phyloP scores from a whole-genome alignment of 306 rosid species.

The Cicer chorassanicum region DNA sequence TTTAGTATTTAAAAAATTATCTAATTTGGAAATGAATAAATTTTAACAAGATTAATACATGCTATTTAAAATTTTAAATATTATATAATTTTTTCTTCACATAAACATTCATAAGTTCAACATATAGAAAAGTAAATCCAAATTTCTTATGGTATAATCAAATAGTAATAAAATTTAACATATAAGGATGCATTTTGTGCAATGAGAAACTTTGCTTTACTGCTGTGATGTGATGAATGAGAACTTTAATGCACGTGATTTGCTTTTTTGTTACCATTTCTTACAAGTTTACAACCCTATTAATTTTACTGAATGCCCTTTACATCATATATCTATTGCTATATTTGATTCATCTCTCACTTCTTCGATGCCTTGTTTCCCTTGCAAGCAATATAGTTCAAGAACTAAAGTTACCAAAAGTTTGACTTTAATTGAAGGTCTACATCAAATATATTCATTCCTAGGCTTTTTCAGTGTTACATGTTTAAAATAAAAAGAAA shows the following conservation, averaged over 20 bases:
- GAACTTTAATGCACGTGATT: constrained; percentile 71
- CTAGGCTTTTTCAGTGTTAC: constrained; percentile 29
- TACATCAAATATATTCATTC: constrained; percentile 46
- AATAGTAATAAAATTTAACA: no score
- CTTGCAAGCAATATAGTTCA: constrained; percentile 54
- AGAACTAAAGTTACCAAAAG: constrained; percentile 41
- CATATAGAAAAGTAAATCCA: no score
- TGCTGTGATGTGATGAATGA: constrained; percentile 41
- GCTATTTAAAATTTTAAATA: no score
- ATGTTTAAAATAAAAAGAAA: constrained; percentile 34
- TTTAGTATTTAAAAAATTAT: no score
- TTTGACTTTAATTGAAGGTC: constrained; percentile 55
- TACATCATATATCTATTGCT: constrained; percentile 29
- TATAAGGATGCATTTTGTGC: not conserved
- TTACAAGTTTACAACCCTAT: constrained; percentile 17
- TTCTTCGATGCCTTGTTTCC: constrained; percentile 51
- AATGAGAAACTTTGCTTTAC: constrained; percentile 19
- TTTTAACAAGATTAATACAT: not conserved
- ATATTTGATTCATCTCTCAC: constrained; percentile 28
- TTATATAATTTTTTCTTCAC: no score
- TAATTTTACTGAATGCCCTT: constrained; percentile 27
- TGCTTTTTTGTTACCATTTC: constrained; percentile 56
- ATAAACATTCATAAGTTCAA: no score
- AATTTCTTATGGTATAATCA: no score
- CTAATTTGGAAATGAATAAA: not conserved